Percentiles rank a stretch among this genome's conserved stretches.
Evolutionary conservation across 2,329 filamentous ascomycete species (phyloP).

Genomic region (Aspergillus arachidicola): DNA sequence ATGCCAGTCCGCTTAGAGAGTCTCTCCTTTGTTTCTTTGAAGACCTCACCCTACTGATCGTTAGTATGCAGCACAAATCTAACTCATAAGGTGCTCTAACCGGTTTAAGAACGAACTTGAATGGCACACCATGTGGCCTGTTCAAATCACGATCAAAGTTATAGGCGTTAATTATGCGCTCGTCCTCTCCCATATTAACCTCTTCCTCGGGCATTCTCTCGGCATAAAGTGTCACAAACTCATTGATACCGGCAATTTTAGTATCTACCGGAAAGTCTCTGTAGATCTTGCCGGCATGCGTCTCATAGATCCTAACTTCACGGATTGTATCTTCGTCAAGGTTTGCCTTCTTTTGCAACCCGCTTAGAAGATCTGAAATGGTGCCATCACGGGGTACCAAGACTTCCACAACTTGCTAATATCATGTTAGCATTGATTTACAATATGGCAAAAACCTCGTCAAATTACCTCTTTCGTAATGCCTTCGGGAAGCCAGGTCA

Average conservation of each 20-base stretch:
- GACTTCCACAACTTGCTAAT: constrained; percentile 74
- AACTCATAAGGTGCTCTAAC: constrained; percentile 51
- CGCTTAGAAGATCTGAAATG: constrained; percentile 75
- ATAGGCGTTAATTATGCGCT: constrained; percentile 75
- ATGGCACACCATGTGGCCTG: constrained; percentile 84
- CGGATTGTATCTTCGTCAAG: constrained; percentile 75
- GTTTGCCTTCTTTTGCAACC: constrained; percentile 77
- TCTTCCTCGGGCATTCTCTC: constrained; percentile 78
- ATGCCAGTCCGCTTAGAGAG: constrained; percentile 89
- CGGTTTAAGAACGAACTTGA: constrained; percentile 83
- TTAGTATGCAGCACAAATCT: constrained; percentile 16
- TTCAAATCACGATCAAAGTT: constrained; percentile 90
- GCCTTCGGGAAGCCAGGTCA: constrained; percentile 85
- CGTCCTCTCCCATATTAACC: constrained; percentile 61
- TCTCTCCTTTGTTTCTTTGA: constrained; percentile 91
- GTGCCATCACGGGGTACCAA: constrained; percentile 85
- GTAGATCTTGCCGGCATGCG: constrained; percentile 79
- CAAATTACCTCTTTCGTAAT: constrained; percentile 79
- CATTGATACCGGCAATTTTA: constrained; percentile 78
- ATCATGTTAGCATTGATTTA: constrained; percentile 16
- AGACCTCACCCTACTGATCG: constrained; percentile 69
- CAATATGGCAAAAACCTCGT: neutral
- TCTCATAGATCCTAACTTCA: constrained; percentile 79
- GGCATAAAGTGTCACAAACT: constrained; percentile 80
- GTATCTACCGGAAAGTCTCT: constrained; percentile 73